Evolutionary conservation across 768 basidiomycete species (phyloP).

Genomic region (Leccinum fibrillosum): DNA sequence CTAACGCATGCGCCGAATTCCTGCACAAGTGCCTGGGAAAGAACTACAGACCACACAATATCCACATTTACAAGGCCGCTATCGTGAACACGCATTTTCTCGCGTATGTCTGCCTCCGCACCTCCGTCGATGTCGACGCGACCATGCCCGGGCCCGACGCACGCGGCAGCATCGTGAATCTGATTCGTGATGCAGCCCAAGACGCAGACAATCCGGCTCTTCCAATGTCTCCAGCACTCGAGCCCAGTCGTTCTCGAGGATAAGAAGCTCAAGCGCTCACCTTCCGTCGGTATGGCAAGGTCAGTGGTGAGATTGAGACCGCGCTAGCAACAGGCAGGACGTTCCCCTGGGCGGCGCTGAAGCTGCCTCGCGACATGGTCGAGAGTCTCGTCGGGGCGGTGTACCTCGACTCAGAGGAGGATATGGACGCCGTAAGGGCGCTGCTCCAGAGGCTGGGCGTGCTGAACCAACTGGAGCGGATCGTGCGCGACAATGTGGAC

Average conservation of each 20-base stretch:
- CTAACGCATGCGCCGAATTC: conserved; percentile 41
- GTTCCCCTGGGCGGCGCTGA: conserved; percentile 69
- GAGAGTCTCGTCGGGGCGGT: conserved; percentile 75
- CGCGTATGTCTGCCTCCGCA: too few relatives aligned
- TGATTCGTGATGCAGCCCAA: conserved; percentile 36
- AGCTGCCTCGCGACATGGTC: conserved; percentile 76
- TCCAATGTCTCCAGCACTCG: conserved; percentile 71
- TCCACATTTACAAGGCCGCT: conserved; percentile 63
- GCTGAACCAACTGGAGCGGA: conserved; percentile 21
- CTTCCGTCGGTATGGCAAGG: conserved; percentile 45
- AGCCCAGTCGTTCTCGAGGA: conserved; percentile 60
- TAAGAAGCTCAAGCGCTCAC: conserved; percentile 42
- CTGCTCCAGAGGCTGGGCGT: too few relatives aligned
- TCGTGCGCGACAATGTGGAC: conserved; percentile 63
- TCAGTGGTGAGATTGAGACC: too few relatives aligned
- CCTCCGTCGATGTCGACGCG: too few relatives aligned
- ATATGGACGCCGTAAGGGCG: conserved; percentile 45
- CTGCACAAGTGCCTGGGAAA: conserved; percentile 65
- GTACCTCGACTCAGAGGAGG: conserved; percentile 64
- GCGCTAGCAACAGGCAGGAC: conserved; percentile 37
- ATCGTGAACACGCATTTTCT: conserved; percentile 56
- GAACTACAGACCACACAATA: conserved; percentile 65
- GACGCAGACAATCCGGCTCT: conserved; percentile 50
- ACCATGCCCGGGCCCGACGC: conserved; percentile 18
- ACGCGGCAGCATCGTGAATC: conserved; percentile 14